Evolutionary conservation across 148 eudicot species (phyloP).

Genomic region (Vaccinium darrowii): DNA sequence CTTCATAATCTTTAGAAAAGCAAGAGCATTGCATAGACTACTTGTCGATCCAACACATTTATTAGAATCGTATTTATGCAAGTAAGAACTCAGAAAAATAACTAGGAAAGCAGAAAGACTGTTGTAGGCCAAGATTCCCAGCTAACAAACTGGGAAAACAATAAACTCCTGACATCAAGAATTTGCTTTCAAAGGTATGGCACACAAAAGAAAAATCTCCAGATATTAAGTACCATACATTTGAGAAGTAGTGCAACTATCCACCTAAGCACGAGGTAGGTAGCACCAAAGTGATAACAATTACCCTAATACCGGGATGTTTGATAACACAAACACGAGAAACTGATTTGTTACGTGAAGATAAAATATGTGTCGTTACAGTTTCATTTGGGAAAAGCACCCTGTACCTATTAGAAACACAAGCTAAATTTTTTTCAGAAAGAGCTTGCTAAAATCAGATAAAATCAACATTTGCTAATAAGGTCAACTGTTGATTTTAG

Average conservation of each 20-base stretch:
- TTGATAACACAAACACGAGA: neutral
- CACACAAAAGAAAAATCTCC: neutral
- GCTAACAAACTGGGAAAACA: neutral
- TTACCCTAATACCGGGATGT: neutral
- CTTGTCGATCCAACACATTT: neutral
- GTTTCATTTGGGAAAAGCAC: neutral
- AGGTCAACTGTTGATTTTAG: no score
- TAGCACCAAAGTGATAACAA: neutral
- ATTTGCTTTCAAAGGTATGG: neutral
- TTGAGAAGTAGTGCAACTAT: neutral
- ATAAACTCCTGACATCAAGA: neutral
- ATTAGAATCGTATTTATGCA: neutral
- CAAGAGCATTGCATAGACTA: neutral
- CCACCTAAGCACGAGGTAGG: neutral
- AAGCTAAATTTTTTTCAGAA: neutral
- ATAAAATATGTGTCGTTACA: neutral
- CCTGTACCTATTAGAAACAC: neutral
- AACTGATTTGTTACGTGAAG: neutral
- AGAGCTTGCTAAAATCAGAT: neutral
- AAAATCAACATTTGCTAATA: no score
- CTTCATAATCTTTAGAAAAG: neutral
- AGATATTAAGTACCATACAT: neutral
- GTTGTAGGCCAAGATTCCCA: neutral
- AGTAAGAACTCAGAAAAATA: neutral
- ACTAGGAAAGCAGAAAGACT: neutral